phyloP scores from a whole-genome alignment of 371 early-diverging fungal species.

The Funneliformis caledonium region DNA sequence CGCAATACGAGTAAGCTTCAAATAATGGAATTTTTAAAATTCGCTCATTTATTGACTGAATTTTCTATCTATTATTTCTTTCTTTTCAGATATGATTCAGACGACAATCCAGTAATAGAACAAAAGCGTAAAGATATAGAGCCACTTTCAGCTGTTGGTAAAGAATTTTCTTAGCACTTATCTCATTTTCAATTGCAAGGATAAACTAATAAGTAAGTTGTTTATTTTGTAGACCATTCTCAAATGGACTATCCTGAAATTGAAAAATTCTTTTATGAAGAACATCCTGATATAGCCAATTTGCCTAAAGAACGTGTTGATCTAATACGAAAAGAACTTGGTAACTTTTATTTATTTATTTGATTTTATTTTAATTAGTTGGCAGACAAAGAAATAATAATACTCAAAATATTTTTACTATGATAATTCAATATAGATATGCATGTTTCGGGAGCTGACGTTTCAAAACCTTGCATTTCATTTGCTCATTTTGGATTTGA shows the following conservation, averaged over 20 bases:
- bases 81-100: conserved; percentile 38
- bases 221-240: conserved; percentile 65
- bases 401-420: background rate
- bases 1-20: conserved; percentile 46
- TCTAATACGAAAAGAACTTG: conserved; percentile 62
- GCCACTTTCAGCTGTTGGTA: conserved; percentile 44
- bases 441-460: conserved; percentile 65
- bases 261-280: conserved; percentile 83
- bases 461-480: conserved; percentile 79
- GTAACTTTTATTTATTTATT: conserved; percentile 37
- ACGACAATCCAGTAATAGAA: conserved; percentile 41
- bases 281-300: conserved; percentile 73
- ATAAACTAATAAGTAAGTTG: background rate
- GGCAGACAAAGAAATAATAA: background rate
- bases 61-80: background rate
- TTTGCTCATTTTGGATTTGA: conserved; percentile 92
- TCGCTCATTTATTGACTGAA: background rate
- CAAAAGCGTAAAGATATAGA: conserved; percentile 45
- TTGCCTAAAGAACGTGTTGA: conserved; percentile 60
- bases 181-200: background rate
- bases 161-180: background rate
- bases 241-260: conserved; percentile 73
- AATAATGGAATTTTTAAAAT: background rate
- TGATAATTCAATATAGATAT: conserved; percentile 48
- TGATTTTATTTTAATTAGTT: background rate